Percentiles rank a stretch among this genome's conserved stretches.
phyloP scores from a whole-genome alignment of 2,329 filamentous ascomycete genomes.

The Clarireedia homoeocarpa region DNA sequence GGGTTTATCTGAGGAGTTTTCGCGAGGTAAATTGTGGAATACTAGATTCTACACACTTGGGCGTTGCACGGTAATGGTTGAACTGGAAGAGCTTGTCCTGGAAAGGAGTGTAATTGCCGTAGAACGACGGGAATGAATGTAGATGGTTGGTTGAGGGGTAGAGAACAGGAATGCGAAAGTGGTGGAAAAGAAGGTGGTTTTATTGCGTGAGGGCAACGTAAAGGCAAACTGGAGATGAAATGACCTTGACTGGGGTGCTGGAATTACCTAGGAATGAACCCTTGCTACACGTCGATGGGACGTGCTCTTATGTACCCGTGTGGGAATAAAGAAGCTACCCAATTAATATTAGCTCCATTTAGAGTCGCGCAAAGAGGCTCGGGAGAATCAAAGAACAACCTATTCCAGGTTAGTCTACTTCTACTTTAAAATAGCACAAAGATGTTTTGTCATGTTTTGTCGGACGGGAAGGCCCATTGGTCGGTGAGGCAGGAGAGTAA shows the following conservation, averaged over 20 bases:
- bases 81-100: not conserved
- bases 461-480: too few relatives aligned
- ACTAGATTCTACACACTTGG: not conserved
- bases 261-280: not conserved
- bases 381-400: too few relatives aligned
- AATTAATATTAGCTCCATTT: too few relatives aligned
- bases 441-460: too few relatives aligned
- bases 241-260: not conserved
- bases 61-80: not conserved
- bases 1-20: not conserved
- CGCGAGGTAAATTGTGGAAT: not conserved
- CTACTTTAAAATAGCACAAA: too few relatives aligned
- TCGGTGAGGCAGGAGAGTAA: too few relatives aligned
- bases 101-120: slow-evolving; percentile 23
- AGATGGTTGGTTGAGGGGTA: not conserved
- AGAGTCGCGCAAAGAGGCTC: too few relatives aligned
- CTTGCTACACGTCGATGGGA: not conserved
- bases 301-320: too few relatives aligned
- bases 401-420: too few relatives aligned
- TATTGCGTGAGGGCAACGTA: not conserved
- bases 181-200: slow-evolving; percentile 7
- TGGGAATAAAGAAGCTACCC: too few relatives aligned
- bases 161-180: not conserved
- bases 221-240: not conserved
- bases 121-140: slow-evolving; percentile 16